Percentiles rank a stretch among this genome's conserved stretches.
Conservation (phyloP, 352 stramenopile genomes). For the Pythium guiyangense region DNA sequence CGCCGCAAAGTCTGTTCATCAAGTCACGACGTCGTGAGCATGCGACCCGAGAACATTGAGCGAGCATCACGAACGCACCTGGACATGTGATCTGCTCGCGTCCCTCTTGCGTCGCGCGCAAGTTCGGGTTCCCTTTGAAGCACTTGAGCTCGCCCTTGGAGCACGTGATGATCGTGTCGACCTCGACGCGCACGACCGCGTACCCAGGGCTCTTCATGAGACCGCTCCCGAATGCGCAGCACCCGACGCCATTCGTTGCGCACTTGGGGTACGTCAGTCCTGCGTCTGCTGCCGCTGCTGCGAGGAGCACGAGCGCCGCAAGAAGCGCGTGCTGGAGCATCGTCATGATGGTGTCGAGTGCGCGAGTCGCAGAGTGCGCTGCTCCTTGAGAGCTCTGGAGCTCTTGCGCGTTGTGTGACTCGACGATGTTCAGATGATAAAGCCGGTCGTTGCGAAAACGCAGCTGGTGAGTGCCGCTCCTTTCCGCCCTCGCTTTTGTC, state of each 20-base stretch:
- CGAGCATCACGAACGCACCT: constrained; percentile 17
- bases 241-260: constrained; percentile 29
- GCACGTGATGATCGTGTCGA: constrained; percentile 65
- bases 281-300: constrained; percentile 12
- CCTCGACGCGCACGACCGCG: constrained; percentile 38
- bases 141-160: constrained; percentile 44
- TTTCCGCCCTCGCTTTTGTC: background rate
- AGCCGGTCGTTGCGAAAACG: background rate
- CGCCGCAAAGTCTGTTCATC: constrained; percentile 40
- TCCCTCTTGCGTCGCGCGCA: constrained; percentile 32
- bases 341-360: constrained; percentile 1
- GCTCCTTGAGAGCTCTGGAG: too few relatives aligned
- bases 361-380: constrained; percentile 7
- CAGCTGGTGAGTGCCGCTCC: background rate
- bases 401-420: too few relatives aligned
- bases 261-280: constrained; percentile 54
- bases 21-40: background rate
- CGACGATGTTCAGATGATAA: background rate
- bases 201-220: constrained; percentile 62
- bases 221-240: constrained; percentile 46
- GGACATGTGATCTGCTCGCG: constrained; percentile 40
- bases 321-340: constrained; percentile 16
- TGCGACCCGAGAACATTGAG: background rate
- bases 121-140: constrained; percentile 51
- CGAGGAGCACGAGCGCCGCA: constrained; percentile 21